A percentile compares a stretch with the other conserved stretches of the same genome.
phyloP scores from a whole-genome alignment of 768 basidiomycete species.

The Gymnopilus junonius region DNA sequence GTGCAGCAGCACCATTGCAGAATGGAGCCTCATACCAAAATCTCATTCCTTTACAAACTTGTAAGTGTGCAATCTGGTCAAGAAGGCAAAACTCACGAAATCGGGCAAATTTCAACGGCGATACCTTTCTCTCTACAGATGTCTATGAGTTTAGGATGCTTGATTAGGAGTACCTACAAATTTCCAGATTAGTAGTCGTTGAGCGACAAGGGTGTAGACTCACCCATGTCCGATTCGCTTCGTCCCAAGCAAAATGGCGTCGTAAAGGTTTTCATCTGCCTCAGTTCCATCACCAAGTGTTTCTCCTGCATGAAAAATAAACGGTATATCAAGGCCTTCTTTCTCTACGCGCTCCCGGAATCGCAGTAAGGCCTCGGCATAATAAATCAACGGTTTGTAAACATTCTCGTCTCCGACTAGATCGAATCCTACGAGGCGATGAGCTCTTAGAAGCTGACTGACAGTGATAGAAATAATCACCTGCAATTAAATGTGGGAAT shows the following conservation, averaged over 20 bases:
- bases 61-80: constrained; percentile 1
- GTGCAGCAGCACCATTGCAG: not conserved
- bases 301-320: constrained; percentile 82
- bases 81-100: constrained; percentile 62
- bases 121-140: constrained; percentile 67
- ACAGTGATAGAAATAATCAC: constrained; percentile 40
- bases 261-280: constrained; percentile 76
- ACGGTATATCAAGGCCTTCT: constrained; percentile 67
- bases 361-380: constrained; percentile 59
- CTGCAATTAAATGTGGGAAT: constrained; percentile 75
- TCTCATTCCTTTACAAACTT: constrained; percentile 59
- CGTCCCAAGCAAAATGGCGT: constrained; percentile 78
- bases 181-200: not conserved
- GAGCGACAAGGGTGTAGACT: not conserved
- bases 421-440: constrained; percentile 62
- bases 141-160: constrained; percentile 75
- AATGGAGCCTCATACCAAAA: constrained; percentile 51
- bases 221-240: constrained; percentile 86
- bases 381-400: constrained; percentile 61
- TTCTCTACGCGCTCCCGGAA: constrained; percentile 64
- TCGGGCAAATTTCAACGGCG: constrained; percentile 77
- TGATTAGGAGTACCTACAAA: constrained; percentile 74
- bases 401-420: constrained; percentile 78
- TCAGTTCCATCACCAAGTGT: constrained; percentile 76
- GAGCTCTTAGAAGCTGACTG: not conserved